These are phyloP conservation scores for Metahyphopichia silvanorum DNA, from an alignment of 805 yeast species.

Conservation along the genomic window DNA sequence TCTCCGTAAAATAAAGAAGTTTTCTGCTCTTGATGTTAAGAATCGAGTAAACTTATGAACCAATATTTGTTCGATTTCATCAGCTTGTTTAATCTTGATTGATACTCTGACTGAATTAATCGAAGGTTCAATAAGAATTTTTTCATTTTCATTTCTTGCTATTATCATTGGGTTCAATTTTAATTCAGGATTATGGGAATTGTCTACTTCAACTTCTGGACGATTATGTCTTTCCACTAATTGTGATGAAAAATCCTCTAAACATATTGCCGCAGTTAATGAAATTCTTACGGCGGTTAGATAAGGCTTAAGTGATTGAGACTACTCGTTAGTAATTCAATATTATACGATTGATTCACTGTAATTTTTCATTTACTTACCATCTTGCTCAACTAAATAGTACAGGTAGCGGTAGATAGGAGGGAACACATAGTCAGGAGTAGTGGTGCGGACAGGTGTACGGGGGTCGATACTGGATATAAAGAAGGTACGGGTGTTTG, in stretches of 20 bases:
- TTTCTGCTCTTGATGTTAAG: constrained; percentile 92
- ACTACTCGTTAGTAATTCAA: constrained; percentile 42
- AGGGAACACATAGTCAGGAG: neutral
- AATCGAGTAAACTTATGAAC: constrained; percentile 95
- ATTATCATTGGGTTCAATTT: constrained; percentile 85
- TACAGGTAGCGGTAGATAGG: too few relatives aligned
- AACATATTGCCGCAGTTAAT: constrained; percentile 86
- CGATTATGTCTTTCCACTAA: constrained; percentile 95
- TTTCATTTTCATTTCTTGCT: constrained; percentile 90
- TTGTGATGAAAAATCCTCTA: constrained; percentile 93
- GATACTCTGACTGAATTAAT: constrained; percentile 90
- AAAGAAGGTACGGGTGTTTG: too few relatives aligned
- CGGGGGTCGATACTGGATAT: too few relatives aligned
- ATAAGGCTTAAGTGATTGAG: constrained; percentile 96
- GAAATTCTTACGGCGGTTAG: constrained; percentile 91
- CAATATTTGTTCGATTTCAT: constrained; percentile 90
- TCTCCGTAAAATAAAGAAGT: constrained; percentile 87
- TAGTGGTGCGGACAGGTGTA: too few relatives aligned
- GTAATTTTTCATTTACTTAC: neutral
- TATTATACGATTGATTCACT: too few relatives aligned
- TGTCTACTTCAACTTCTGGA: constrained; percentile 90
- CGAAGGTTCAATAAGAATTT: constrained; percentile 88
- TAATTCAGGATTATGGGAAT: constrained; percentile 70
- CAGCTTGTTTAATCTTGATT: constrained; percentile 93
- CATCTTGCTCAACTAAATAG: constrained; percentile 1